These are phyloP conservation scores for Termitomyces sp. DNA, from an alignment of 1,284 basidiomycete species.

Conservation along the genomic window DNA sequence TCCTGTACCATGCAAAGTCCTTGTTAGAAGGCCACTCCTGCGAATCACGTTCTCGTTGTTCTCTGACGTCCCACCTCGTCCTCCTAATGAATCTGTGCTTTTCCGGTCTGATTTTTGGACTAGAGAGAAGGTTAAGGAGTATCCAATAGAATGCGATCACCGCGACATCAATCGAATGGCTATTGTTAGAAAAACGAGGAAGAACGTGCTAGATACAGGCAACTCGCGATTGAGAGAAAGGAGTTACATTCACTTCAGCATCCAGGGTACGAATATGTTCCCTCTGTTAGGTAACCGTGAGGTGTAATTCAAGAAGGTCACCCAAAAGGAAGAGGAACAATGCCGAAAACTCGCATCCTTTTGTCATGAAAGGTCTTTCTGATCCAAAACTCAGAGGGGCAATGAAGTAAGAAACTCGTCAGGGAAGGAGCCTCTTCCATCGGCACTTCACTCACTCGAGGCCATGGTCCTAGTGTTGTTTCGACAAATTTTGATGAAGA, in stretches of 20 bases:
- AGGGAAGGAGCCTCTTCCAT: neutral
- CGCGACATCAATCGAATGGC: neutral
- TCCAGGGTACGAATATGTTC: neutral
- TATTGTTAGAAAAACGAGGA: neutral
- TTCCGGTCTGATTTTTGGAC: neutral
- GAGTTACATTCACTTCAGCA: neutral
- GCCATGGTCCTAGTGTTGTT: neutral
- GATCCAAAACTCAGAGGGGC: neutral
- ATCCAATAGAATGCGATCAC: neutral
- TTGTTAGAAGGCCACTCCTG: neutral
- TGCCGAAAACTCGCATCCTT: neutral
- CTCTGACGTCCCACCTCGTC: neutral
- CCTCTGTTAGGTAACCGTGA: neutral
- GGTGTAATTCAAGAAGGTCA: neutral
- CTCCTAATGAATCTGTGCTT: neutral
- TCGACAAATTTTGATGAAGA: neutral
- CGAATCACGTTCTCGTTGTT: neutral
- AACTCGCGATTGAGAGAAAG: neutral
- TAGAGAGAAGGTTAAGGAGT: neutral
- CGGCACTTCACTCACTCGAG: neutral
- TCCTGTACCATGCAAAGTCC: neutral
- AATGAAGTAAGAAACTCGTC: neutral
- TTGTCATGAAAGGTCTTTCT: neutral
- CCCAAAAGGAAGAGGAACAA: neutral
- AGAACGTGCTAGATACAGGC: neutral